Conservation (phyloP, 768 basidiomycete genomes). For the Lactifluus piperatus region DNA sequence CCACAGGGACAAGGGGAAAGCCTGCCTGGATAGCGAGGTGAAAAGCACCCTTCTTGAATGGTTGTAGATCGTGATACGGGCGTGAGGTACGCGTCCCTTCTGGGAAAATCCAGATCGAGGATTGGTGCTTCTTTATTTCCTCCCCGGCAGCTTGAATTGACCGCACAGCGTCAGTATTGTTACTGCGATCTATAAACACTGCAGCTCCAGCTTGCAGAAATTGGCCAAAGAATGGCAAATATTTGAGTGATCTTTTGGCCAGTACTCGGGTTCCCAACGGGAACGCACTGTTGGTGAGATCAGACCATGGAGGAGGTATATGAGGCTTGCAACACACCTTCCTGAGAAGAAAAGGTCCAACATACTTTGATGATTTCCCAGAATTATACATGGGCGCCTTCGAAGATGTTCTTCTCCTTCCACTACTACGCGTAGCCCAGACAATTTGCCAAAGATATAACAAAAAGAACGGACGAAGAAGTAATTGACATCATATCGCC, state of each 20-base stretch:
- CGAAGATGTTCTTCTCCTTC: slow-evolving; percentile 81
- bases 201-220: slow-evolving; percentile 87
- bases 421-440: slow-evolving; percentile 65
- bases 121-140: slow-evolving; percentile 57
- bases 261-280: slow-evolving; percentile 79
- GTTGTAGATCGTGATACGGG: slow-evolving; percentile 56
- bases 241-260: slow-evolving; percentile 87
- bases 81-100: slow-evolving; percentile 86
- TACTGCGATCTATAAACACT: slow-evolving; percentile 85
- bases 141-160: slow-evolving; percentile 73
- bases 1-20: slow-evolving; percentile 85
- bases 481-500: slow-evolving; percentile 71
- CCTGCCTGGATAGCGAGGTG: slow-evolving; percentile 88
- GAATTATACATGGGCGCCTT: slow-evolving; percentile 62
- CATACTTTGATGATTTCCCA: slow-evolving; percentile 93
- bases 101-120: slow-evolving; percentile 91
- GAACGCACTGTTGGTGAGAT: slow-evolving; percentile 39
- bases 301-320: neutral
- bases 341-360: slow-evolving; percentile 79
- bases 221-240: slow-evolving; percentile 74
- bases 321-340: slow-evolving; percentile 41
- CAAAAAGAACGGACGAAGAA: slow-evolving; percentile 83
- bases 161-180: slow-evolving; percentile 60
- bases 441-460: slow-evolving; percentile 45
- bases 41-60: slow-evolving; percentile 98